phyloP scores from a whole-genome alignment of 2,329 filamentous ascomycete genomes.

The Pseudocercospora fuligena region DNA sequence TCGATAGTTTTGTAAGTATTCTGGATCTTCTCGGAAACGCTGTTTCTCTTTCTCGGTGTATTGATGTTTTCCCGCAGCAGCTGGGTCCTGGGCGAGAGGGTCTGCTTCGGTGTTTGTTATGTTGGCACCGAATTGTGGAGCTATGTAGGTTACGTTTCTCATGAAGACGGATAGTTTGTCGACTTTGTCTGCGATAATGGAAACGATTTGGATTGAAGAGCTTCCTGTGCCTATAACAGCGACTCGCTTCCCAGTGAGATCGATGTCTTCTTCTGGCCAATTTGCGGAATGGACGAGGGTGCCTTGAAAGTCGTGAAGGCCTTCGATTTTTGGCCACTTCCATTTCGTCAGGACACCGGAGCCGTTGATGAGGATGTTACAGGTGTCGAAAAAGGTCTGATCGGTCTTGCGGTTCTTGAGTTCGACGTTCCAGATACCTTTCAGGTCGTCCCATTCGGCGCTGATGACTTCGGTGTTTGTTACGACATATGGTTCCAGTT shows the following conservation, averaged over 20 bases:
- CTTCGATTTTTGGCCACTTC: conserved; percentile 59
- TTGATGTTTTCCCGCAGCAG: conserved; percentile 32
- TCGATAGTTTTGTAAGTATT: conserved; percentile 41
- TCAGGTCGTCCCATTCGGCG: conserved; percentile 24
- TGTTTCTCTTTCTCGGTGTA: conserved; percentile 41
- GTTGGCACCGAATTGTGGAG: conserved; percentile 34
- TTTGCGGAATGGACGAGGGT: conserved; percentile 60
- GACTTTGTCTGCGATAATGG: conserved; percentile 40
- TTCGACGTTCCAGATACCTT: conserved; percentile 41
- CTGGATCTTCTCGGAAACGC: conserved; percentile 38
- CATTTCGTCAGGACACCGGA: conserved; percentile 58
- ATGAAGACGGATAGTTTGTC: conserved; percentile 40
- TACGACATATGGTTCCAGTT: conserved; percentile 45
- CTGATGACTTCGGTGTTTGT: conserved; percentile 32
- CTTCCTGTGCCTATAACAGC: conserved; percentile 35
- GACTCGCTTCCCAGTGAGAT: conserved; percentile 32
- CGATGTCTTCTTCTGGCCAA: conserved; percentile 54
- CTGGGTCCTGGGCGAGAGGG: conserved; percentile 25
- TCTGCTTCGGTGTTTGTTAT: conserved; percentile 32
- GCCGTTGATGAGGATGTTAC: conserved; percentile 56
- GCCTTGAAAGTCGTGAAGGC: conserved; percentile 58
- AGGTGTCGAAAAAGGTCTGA: conserved; percentile 52
- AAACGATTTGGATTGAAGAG: conserved; percentile 42
- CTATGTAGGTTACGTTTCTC: conserved; percentile 42
- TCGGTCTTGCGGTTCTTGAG: conserved; percentile 48